A percentile compares a stretch with the other conserved stretches of the same genome.
Evolutionary conservation across 2,329 filamentous ascomycete species (phyloP).

Genomic region (Talaromyces sp.): DNA sequence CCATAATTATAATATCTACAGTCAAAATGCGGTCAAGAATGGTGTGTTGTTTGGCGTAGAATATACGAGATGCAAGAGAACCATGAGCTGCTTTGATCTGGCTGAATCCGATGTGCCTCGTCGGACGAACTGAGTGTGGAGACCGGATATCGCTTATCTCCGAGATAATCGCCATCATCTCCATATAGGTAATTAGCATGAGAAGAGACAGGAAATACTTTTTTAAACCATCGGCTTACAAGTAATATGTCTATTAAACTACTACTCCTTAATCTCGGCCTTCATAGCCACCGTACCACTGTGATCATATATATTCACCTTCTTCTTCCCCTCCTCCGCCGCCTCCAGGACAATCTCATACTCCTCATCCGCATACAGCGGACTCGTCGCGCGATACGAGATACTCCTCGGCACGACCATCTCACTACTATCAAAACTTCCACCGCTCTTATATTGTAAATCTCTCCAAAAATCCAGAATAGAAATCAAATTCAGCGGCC

Average conservation of each 20-base stretch:
- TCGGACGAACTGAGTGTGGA: background rate
- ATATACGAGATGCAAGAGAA: background rate
- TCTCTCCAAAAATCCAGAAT: conserved; percentile 56
- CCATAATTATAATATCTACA: background rate
- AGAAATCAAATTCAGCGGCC: conserved; percentile 71
- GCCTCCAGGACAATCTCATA: conserved; percentile 41
- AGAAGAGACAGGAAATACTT: background rate
- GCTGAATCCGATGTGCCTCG: background rate
- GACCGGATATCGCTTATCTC: background rate
- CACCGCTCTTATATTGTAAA: conserved; percentile 17
- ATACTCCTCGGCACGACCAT: conserved; percentile 37
- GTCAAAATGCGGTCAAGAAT: background rate
- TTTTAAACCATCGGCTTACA: background rate
- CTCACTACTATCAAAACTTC: background rate
- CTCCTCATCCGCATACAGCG: conserved; percentile 44
- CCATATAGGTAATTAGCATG: too few species aligned
- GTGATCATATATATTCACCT: conserved; percentile 29
- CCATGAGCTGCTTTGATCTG: background rate
- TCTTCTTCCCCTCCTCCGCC: conserved; percentile 19
- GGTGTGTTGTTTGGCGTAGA: background rate
- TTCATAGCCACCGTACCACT: conserved; percentile 31
- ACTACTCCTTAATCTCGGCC: conserved; percentile 24
- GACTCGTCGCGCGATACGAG: conserved; percentile 44
- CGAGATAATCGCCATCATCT: background rate
- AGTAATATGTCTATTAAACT: background rate